phyloP scores from a whole-genome alignment of 805 yeast species.

The Saturnispora hagleri region DNA sequence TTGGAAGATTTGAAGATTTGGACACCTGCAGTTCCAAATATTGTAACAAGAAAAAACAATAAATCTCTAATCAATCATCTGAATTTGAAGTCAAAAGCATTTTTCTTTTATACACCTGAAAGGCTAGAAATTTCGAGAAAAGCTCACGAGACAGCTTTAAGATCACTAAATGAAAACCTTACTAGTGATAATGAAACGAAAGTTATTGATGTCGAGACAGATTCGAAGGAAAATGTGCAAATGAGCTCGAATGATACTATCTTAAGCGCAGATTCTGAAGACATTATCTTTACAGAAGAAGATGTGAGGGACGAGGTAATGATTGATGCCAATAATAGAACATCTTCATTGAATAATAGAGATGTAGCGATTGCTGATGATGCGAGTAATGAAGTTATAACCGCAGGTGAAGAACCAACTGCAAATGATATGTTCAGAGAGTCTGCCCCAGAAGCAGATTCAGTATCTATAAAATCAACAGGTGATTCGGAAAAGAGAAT shows the following conservation, averaged over 20 bases:
- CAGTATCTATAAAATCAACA: not conserved
- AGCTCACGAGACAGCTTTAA: not conserved
- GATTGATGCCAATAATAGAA: not conserved
- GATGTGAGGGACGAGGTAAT: not conserved
- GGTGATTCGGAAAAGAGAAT: not conserved
- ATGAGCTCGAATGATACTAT: not conserved
- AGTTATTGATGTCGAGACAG: not conserved
- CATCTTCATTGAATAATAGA: not conserved
- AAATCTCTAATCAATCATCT: conserved; percentile 2
- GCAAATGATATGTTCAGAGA: not conserved
- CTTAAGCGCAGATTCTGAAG: not conserved
- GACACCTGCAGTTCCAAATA: conserved; percentile 6
- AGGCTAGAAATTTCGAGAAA: not conserved
- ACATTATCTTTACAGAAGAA: not conserved
- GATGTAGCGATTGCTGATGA: not conserved
- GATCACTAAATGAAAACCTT: not conserved
- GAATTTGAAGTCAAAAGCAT: conserved; percentile 1
- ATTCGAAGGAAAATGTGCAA: not conserved
- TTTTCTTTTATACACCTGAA: conserved; percentile 3
- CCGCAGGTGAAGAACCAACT: not conserved
- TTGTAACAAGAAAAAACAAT: not conserved
- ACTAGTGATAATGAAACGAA: not conserved
- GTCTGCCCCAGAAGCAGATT: not conserved
- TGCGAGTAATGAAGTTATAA: not conserved
- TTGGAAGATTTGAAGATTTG: conserved; percentile 2